Evolutionary conservation across 1,284 basidiomycete species (phyloP), one percentile per base, ranked within the genome.

Genomic region (Leccinum ponderosum): DNA sequence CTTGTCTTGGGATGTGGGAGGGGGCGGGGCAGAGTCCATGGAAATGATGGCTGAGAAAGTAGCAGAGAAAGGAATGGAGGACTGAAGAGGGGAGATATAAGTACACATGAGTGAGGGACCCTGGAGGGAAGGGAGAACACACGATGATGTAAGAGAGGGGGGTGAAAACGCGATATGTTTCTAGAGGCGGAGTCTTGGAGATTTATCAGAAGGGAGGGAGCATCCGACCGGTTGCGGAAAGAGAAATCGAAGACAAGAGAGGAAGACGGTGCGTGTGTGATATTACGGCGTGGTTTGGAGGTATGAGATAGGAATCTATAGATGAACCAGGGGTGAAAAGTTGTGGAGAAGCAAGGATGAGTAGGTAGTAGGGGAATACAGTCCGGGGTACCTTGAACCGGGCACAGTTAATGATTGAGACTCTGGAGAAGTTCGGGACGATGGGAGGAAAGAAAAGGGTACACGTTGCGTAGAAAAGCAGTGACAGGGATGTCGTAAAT

Each of bases 1-100:
- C 73, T 88, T 88, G 64, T 88, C 87, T 53, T 74, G 68, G 0
- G 60, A 52, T 14, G 55, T 22, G 17, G 62, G 50, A 17, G 64
- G 59, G 6, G 52, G 60, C 4, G 59, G 25, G 29, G 64, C 22
- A 35, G 61, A 15, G 9, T 75, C 73, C 71, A 75, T 73, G 50
- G 72, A 42, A 2, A 59, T 57, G 61, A 54, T 60, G 8, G 65
- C 25, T 27, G 64, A 63, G 54, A 67, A 62, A n/a, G 62, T 20
- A 25, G 59, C 29, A 15, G 68, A 59, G 61, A 70, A 70, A 12
- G 66, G 59, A 52, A 68, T 54, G 27, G 68, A 31, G 7, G 59
- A 57, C 63, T 69, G 72, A 52, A 62, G 62, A 8, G 62, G 61
- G 58, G 65, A 65, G 55, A 67, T 64, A 70, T 71, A 73, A 75